These are phyloP conservation scores for Phyllosticta citriasiana DNA, from an alignment of 2,329 filamentous ascomycete genomes.

Conservation along the genomic window DNA sequence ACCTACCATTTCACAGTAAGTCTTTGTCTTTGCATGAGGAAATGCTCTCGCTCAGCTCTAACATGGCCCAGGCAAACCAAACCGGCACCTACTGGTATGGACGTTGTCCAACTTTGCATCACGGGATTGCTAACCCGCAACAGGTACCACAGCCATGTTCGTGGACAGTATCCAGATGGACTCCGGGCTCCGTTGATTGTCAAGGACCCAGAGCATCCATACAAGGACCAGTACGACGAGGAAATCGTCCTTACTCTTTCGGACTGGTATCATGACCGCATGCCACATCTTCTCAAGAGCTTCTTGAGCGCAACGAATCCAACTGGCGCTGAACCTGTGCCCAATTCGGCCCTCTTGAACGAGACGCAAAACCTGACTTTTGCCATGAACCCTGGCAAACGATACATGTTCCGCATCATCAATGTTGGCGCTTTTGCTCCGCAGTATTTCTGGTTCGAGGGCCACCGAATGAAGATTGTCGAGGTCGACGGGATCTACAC, in stretches of 20 bases:
- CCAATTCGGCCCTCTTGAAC: constrained; percentile 56
- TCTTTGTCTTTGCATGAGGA: constrained; percentile 1
- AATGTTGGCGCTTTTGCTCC: constrained; percentile 63
- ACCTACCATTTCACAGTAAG: constrained; percentile 57
- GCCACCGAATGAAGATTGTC: constrained; percentile 53
- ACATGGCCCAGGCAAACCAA: constrained; percentile 33
- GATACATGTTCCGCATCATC: constrained; percentile 57
- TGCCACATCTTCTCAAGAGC: constrained; percentile 31
- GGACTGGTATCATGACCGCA: constrained; percentile 60
- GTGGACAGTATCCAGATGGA: constrained; percentile 56
- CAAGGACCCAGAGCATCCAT: constrained; percentile 47
- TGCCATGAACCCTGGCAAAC: constrained; percentile 40
- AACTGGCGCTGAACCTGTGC: constrained; percentile 55
- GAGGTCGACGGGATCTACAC: constrained; percentile 63
- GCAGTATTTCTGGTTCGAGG: constrained; percentile 62
- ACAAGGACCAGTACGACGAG: constrained; percentile 44
- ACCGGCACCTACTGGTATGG: constrained; percentile 44
- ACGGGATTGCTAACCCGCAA: neutral
- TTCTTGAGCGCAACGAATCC: constrained; percentile 44
- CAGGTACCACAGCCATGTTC: constrained; percentile 55
- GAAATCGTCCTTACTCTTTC: constrained; percentile 59
- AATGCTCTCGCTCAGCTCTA: neutral
- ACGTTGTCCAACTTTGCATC: neutral
- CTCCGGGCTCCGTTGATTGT: constrained; percentile 57
- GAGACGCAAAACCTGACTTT: constrained; percentile 42